Evolutionary conservation across 2,329 filamentous ascomycete species (phyloP), one percentile per base, ranked within the genome.

Genomic region (Helotiales sp.): DNA sequence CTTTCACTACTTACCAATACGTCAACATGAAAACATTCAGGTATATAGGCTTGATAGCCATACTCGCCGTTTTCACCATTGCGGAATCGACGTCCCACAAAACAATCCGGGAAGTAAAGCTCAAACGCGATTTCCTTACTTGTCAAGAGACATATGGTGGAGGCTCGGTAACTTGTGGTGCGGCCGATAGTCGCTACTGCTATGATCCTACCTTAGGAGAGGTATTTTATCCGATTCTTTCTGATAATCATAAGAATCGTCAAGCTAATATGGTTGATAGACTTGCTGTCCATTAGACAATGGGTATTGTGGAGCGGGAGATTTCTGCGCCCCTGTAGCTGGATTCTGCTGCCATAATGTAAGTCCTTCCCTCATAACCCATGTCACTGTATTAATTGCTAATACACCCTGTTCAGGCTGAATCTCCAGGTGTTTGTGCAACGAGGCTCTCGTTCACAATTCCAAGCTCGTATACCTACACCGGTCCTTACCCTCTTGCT

Each of bases 131-230:
- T 27, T 56, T 52, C 22, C 52, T 62, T n/a, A 55, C 60, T 24
- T 65, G 62, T 31, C 40, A 53, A 3, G 30, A 66, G 34, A 62
- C 59, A 1, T 66, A 60, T 9, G 62, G 63, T 7, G 51, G 38
- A 9, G 62, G 61, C 3, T 63, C 59, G 0, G 38, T 63, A 2
- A 54, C 47, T 0, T 66, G 59, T 46, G 63, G 60, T 19, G 33
- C 52, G 10, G 15, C 2, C 3, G 40, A 50, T 10, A 64, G 59
- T 38, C 29, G 33, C 34, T 66, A 47, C 38, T 65, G 62, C 33
- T 67, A 65, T 52, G 52, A 66, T 63, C 65, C 63, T n/a, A 58
- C 54, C 2, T 15, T 60, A 5, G 62, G 60, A 33, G 62, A 67
- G 31, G 62, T 63, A 48, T 9, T 46, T 46, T 40, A 13, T 38